Base-by-base conservation (phyloP, 805 yeast species). In the Myxozyma sirexii region DNA sequence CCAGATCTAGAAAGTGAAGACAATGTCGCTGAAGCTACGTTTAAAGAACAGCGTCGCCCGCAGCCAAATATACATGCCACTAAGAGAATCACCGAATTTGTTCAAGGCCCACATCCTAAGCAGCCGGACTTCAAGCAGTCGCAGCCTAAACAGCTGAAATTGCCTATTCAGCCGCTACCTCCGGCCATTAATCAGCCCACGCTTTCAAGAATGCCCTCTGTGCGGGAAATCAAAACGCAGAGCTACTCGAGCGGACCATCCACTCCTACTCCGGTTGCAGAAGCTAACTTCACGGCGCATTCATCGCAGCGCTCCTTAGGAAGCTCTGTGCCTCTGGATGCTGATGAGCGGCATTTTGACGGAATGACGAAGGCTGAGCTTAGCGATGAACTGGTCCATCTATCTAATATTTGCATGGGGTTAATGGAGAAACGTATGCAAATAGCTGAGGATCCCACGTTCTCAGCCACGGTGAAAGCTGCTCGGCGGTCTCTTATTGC, bases 381-480 rank as follows among this genome's bases (percentile, higher is more conserved):
- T 15, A 39, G 45, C 10, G 43, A 48, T 23, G 62, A 56, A 21
- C 42, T 56, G 0, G 24, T 51, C 2, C 24, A 47, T 8, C 27
- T 60, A 4, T 24, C 60, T 15, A 38, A 31, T 15, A 12, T 37
- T 3, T 50, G 64, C 24, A 48, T 59, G 47, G 58, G 50, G 1
- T 21, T 53, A 12, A 33, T 61, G 45, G 54, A 62, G 17, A 42
- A 60, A 39, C 54, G 62, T 2, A 13, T 62, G 5, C 24, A 46
- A 6, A 43, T 56, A 23, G 63, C 64, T n/a, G 61, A 61, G 29
- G 50, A 60, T 44, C 24, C 38, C 15, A 21, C 45, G 13, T 23
- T 51, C 24, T 46, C 63, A 0, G 45, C 45, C 5, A 17, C 39
- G 8, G 56, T 54, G 33, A 52, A 60, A 26, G 31, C 39, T 8